Percentiles rank a stretch among this genome's conserved stretches.
Conservation (phyloP, 1,139 yeast genomes). For the Hansenula sp. region DNA sequence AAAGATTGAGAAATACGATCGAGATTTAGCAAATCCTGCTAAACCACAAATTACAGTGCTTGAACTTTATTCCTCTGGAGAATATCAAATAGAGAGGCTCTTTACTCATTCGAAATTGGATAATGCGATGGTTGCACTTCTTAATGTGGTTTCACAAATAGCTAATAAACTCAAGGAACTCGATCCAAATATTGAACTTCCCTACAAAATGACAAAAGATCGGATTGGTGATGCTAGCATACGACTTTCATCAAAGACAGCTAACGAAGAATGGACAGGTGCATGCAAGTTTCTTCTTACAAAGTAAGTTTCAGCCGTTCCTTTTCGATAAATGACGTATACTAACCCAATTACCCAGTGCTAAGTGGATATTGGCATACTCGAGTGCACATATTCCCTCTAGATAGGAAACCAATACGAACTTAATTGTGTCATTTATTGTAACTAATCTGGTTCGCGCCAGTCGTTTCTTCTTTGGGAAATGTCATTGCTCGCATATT, state of each 20-base stretch:
- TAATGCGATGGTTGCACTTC: slow-evolving; percentile 69
- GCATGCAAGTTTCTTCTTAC: slow-evolving; percentile 82
- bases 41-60: slow-evolving; percentile 12
- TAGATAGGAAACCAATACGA: not conserved
- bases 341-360: slow-evolving; percentile 6
- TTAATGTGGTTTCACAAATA: slow-evolving; percentile 58
- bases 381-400: slow-evolving; percentile 23
- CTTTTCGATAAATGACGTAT: slow-evolving; percentile 1
- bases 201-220: slow-evolving; percentile 62
- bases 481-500: not conserved
- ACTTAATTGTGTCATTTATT: not conserved
- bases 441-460: too few species aligned
- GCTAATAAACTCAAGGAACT: slow-evolving; percentile 42
- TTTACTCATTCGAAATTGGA: slow-evolving; percentile 71
- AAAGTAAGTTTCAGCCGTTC: slow-evolving; percentile 26
- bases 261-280: slow-evolving; percentile 83
- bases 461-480: not conserved
- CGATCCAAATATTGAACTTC: slow-evolving; percentile 63
- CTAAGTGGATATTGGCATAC: slow-evolving; percentile 35
- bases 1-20: slow-evolving; percentile 57
- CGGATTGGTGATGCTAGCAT: slow-evolving; percentile 77
- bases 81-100: slow-evolving; percentile 38
- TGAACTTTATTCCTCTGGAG: slow-evolving; percentile 23
- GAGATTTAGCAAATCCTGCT: slow-evolving; percentile 28
- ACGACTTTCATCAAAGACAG: slow-evolving; percentile 54